Evolutionary conservation across 805 yeast genomes (phyloP).

Genomic region (Sungouiozyma intestinalis): DNA sequence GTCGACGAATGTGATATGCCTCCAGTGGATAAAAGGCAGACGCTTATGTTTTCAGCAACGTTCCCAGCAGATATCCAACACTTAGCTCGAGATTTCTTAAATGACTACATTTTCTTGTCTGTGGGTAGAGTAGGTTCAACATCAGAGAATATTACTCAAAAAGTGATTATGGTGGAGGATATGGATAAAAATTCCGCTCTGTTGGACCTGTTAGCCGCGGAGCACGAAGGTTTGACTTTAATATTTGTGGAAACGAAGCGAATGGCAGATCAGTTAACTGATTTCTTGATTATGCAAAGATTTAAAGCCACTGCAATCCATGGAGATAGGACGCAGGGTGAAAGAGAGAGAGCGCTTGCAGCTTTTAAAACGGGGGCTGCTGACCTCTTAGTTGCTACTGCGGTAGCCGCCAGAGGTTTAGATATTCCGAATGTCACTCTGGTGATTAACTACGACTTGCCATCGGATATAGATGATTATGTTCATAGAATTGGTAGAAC

Average conservation of each 20-base stretch:
- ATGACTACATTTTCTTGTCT: slow-evolving; percentile 87
- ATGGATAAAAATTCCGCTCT: slow-evolving; percentile 82
- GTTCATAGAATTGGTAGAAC: slow-evolving; percentile 99
- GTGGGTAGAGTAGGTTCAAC: slow-evolving; percentile 99
- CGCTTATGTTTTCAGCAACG: slow-evolving; percentile 96
- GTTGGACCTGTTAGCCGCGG: slow-evolving; percentile 72
- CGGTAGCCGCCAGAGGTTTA: slow-evolving; percentile 99
- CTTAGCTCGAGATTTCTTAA: slow-evolving; percentile 92
- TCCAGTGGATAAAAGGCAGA: slow-evolving; percentile 75
- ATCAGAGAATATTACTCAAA: slow-evolving; percentile 94
- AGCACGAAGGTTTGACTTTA: slow-evolving; percentile 74
- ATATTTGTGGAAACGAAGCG: slow-evolving; percentile 96
- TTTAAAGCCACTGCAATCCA: slow-evolving; percentile 97
- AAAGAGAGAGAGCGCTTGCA: slow-evolving; percentile 92
- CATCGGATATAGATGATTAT: slow-evolving; percentile 93
- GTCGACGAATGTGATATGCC: slow-evolving; percentile 98
- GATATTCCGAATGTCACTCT: slow-evolving; percentile 98
- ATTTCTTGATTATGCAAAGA: slow-evolving; percentile 72
- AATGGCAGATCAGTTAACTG: slow-evolving; percentile 92
- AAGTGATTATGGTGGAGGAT: slow-evolving; percentile 80
- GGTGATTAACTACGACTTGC: slow-evolving; percentile 93
- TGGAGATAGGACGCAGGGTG: slow-evolving; percentile 95
- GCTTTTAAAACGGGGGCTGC: slow-evolving; percentile 85
- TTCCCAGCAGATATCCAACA: slow-evolving; percentile 95
- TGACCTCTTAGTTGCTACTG: slow-evolving; percentile 94